phyloP scores from a whole-genome alignment of 2,329 filamentous ascomycete genomes.

The Verticillium klebahnii region DNA sequence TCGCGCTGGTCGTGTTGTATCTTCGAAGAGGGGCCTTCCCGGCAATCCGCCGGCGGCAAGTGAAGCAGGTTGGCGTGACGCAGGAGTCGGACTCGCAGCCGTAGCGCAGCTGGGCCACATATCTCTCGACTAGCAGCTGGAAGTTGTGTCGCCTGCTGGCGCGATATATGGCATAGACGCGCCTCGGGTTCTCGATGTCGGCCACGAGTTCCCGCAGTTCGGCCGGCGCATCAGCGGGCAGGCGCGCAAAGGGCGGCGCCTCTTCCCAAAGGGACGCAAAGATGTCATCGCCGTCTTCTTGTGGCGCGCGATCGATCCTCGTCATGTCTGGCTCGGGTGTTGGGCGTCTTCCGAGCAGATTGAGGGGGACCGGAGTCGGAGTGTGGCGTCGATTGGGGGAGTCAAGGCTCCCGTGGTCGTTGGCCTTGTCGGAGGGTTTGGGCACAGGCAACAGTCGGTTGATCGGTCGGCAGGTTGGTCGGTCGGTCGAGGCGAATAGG shows the following conservation, averaged over 20 bases:
- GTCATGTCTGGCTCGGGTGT: neutral
- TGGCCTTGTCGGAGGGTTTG: neutral
- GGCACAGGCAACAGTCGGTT: neutral
- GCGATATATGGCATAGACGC: constrained; percentile 56
- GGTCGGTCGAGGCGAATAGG: neutral
- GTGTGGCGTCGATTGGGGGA: no score
- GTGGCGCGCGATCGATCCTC: neutral
- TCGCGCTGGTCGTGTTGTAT: constrained; percentile 77
- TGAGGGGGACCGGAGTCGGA: neutral
- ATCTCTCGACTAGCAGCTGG: constrained; percentile 66
- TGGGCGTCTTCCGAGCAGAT: neutral
- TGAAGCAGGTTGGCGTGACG: constrained; percentile 74
- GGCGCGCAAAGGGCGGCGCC: constrained; percentile 44
- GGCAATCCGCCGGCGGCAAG: constrained; percentile 64
- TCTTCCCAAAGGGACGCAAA: constrained; percentile 58
- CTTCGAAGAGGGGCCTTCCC: constrained; percentile 66
- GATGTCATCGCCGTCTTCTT: constrained; percentile 18
- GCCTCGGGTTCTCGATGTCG: constrained; percentile 56
- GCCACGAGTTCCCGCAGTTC: constrained; percentile 52
- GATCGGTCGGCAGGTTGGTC: neutral
- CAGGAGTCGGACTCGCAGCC: constrained; percentile 70
- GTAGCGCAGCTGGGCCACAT: constrained; percentile 71
- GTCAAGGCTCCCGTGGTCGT: neutral
- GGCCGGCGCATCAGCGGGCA: constrained; percentile 56
- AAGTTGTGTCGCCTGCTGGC: constrained; percentile 59